phyloP scores from a whole-genome alignment of 2,329 filamentous ascomycete genomes.

The Akanthomyces uredinophilus region DNA sequence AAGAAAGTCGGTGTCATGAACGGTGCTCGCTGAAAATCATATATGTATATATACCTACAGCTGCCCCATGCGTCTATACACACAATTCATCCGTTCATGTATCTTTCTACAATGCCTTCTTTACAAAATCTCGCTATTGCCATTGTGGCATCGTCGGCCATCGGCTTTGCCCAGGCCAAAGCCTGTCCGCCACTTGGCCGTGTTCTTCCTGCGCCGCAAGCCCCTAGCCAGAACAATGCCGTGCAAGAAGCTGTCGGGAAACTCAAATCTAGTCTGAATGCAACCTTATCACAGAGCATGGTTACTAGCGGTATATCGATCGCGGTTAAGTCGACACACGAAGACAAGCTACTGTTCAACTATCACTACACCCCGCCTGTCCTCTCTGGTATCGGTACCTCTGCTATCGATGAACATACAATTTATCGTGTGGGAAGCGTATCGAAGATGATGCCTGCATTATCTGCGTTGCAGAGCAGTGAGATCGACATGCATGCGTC shows the following conservation, averaged over 20 bases:
- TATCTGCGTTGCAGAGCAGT: slow-evolving; percentile 27
- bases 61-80: not conserved
- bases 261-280: slow-evolving; percentile 24
- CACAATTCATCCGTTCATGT: not conserved
- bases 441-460: slow-evolving; percentile 29
- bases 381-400: slow-evolving; percentile 21
- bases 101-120: not conserved
- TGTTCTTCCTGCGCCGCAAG: slow-evolving; percentile 33
- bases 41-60: not conserved
- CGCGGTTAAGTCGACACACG: slow-evolving; percentile 38
- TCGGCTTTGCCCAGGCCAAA: slow-evolving; percentile 26
- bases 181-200: slow-evolving; percentile 38
- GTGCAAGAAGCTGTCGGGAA: slow-evolving; percentile 25
- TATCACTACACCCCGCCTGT: slow-evolving; percentile 36
- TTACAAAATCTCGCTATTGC: not conserved
- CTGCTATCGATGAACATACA: slow-evolving; percentile 27
- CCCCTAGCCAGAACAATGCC: slow-evolving; percentile 26
- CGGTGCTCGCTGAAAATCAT: not conserved
- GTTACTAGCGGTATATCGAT: slow-evolving; percentile 33
- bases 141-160: slow-evolving; percentile 16
- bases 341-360: slow-evolving; percentile 32
- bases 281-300: slow-evolving; percentile 22
- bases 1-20: not conserved
- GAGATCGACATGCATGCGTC: slow-evolving; percentile 35
- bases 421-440: slow-evolving; percentile 32